Percentiles rank a stretch among this genome's conserved stretches.
Evolutionary conservation across 1,284 basidiomycete species (phyloP).

Genomic region (Mycosarcoma mackinlayi): DNA sequence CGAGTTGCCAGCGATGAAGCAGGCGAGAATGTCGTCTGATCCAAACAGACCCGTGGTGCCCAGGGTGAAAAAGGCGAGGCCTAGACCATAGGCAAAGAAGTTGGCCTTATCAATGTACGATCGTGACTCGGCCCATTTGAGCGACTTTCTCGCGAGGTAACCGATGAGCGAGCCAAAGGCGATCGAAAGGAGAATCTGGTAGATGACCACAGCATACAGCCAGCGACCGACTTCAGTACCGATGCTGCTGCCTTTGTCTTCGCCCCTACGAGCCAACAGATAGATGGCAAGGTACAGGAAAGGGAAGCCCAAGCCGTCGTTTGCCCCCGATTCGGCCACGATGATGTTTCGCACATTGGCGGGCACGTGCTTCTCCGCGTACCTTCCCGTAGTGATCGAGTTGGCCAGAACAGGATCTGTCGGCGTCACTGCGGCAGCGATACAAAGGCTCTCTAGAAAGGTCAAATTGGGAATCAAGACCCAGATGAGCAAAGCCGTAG

Average conservation of each 20-base stretch:
- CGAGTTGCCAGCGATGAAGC: slow-evolving; percentile 69
- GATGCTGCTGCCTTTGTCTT: slow-evolving; percentile 56
- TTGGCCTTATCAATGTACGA: slow-evolving; percentile 69
- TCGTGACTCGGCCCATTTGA: slow-evolving; percentile 67
- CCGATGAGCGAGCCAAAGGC: slow-evolving; percentile 68
- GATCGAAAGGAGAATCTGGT: slow-evolving; percentile 68
- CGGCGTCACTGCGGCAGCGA: slow-evolving; percentile 69
- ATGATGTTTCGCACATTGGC: slow-evolving; percentile 68
- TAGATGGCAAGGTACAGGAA: slow-evolving; percentile 68
- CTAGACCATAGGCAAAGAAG: slow-evolving; percentile 69
- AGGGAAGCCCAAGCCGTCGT: slow-evolving; percentile 68
- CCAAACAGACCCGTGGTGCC: slow-evolving; percentile 70
- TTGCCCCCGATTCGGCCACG: slow-evolving; percentile 69
- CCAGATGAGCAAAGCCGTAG: slow-evolving; percentile 67
- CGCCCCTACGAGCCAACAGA: slow-evolving; percentile 52
- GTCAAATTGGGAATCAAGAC: slow-evolving; percentile 67
- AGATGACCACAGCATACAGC: slow-evolving; percentile 69
- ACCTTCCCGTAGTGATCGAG: slow-evolving; percentile 68
- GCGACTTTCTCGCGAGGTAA: slow-evolving; percentile 68
- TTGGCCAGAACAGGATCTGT: slow-evolving; percentile 69
- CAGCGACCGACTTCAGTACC: slow-evolving; percentile 67
- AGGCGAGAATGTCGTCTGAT: slow-evolving; percentile 70
- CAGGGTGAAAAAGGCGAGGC: slow-evolving; percentile 69
- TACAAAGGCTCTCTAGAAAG: slow-evolving; percentile 68
- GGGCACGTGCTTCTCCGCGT: slow-evolving; percentile 69